Percentiles rank a stretch among this genome's conserved stretches.
Evolutionary conservation across 2,329 filamentous ascomycete genomes (phyloP).

Genomic region (Rosellinia necatrix): DNA sequence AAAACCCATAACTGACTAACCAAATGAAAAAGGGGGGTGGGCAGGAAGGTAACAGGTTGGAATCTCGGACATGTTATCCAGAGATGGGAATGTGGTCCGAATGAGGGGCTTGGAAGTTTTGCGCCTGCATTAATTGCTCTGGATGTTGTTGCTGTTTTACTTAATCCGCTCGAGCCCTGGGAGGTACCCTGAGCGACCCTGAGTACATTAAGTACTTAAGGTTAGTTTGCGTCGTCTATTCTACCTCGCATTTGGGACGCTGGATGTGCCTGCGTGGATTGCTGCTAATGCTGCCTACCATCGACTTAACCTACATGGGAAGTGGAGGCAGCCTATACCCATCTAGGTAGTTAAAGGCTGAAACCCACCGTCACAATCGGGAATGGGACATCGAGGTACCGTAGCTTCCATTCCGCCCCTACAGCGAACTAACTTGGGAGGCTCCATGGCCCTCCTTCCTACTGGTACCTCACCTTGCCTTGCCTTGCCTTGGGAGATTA

Average conservation of each 20-base stretch:
- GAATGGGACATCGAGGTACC: slow-evolving; percentile 1
- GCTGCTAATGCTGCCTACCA: not conserved
- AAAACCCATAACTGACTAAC: not conserved
- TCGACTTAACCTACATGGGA: not conserved
- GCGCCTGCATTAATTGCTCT: not conserved
- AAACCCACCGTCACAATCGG: slow-evolving; percentile 11
- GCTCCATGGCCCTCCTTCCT: not conserved
- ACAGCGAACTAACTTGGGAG: not conserved
- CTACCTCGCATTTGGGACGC: too few relatives aligned
- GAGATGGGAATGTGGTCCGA: not conserved
- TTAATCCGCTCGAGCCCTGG: slow-evolving; percentile 8
- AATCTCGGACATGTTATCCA: not conserved
- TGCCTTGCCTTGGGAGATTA: not conserved
- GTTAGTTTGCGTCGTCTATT: slow-evolving; percentile 7
- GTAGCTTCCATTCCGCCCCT: slow-evolving; percentile 11
- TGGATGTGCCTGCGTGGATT: too few relatives aligned
- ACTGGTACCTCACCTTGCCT: not conserved
- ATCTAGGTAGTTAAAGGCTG: slow-evolving; percentile 13
- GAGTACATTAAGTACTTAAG: too few relatives aligned
- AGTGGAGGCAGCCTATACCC: slow-evolving; percentile 12
- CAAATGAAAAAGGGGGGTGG: slow-evolving; percentile 1
- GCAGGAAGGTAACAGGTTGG: not conserved
- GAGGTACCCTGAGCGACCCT: too few relatives aligned
- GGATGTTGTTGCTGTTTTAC: slow-evolving; percentile 13
- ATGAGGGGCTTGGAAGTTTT: slow-evolving; percentile 3